Conservation (phyloP, 345 rosid species). For the Aquilaria malaccensis region DNA sequence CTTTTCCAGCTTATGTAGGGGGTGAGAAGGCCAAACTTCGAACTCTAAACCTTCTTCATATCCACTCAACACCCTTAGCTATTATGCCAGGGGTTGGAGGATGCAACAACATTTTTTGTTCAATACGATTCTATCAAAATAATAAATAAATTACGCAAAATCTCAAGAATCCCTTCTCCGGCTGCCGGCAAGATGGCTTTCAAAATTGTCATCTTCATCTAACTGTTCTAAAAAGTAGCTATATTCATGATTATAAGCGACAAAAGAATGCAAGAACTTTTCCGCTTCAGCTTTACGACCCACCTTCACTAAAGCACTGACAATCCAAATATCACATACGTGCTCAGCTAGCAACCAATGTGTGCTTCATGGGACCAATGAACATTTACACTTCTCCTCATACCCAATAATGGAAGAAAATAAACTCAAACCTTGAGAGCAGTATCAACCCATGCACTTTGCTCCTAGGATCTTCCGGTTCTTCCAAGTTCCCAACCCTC, state of each 20-base stretch:
- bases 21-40: too few relatives aligned
- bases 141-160: background rate
- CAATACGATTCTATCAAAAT: too few relatives aligned
- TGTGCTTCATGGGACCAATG: too few relatives aligned
- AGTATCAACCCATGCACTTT: constrained; percentile 63
- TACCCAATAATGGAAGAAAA: too few relatives aligned
- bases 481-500: constrained; percentile 55
- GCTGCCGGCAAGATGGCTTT: constrained; percentile 32
- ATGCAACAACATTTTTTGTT: too few relatives aligned
- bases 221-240: constrained; percentile 45
- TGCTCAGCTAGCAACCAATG: too few relatives aligned
- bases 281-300: constrained; percentile 76
- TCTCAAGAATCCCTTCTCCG: constrained; percentile 43
- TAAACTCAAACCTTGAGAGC: constrained; percentile 47
- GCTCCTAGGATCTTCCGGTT: constrained; percentile 65
- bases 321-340: constrained; percentile 5
- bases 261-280: constrained; percentile 48
- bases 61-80: too few relatives aligned
- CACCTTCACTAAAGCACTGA: constrained; percentile 47
- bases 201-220: constrained; percentile 41
- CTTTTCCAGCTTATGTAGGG: too few relatives aligned
- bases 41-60: too few relatives aligned
- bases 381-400: too few relatives aligned
- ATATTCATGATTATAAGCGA: constrained; percentile 51
- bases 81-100: too few relatives aligned